Percentiles rank a stretch among this genome's conserved stretches.
phyloP scores from a whole-genome alignment of 345 rosid genomes.

The Brassica rapa region DNA sequence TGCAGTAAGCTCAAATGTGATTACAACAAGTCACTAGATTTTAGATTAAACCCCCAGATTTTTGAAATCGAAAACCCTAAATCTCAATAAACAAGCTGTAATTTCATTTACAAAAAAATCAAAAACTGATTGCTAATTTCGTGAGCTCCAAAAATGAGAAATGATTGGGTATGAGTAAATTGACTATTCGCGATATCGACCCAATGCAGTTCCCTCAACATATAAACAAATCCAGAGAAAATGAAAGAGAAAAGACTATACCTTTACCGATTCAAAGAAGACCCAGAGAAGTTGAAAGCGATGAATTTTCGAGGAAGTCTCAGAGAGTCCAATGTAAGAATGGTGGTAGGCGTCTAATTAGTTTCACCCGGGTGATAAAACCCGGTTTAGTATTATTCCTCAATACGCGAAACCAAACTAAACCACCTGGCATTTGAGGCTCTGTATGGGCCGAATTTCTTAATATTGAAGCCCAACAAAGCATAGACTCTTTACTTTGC shows the following conservation, averaged over 20 bases:
- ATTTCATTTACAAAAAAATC: neutral
- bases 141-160: neutral
- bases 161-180: neutral
- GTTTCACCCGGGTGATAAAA: neutral
- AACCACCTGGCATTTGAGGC: neutral
- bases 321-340: neutral
- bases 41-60: too few relatives aligned
- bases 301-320: neutral
- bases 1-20: neutral
- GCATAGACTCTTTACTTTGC: neutral
- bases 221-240: neutral
- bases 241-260: neutral
- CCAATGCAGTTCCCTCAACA: neutral
- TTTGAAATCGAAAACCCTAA: neutral
- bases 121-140: neutral
- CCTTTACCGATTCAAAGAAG: constrained; percentile 18
- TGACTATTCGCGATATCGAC: neutral
- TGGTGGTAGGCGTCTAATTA: neutral
- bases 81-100: neutral
- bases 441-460: neutral
- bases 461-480: neutral
- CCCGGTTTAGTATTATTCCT: neutral
- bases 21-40: neutral
- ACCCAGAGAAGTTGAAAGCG: constrained; percentile 8
- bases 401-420: neutral